Evolutionary conservation across 257 asterid species (phyloP).

Genomic region (Penstemon eatonii): DNA sequence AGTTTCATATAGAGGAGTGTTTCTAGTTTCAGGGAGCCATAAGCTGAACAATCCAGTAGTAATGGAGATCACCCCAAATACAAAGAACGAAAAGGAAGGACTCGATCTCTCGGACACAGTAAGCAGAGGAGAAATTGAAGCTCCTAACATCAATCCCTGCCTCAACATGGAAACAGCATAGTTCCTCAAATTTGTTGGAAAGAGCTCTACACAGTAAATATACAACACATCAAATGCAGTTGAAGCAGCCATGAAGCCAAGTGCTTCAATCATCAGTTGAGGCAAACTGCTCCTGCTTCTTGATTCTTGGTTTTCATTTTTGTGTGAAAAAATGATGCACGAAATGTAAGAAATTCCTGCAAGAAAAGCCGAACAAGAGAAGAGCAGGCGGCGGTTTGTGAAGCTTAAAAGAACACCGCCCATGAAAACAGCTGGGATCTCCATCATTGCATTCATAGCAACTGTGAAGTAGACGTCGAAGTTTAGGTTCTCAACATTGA

Average conservation of each 20-base stretch:
- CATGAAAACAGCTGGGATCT: constrained; percentile 58
- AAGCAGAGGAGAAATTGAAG: constrained; percentile 51
- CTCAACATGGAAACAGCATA: constrained; percentile 54
- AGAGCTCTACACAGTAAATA: constrained; percentile 53
- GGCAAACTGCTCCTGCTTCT: constrained; percentile 37
- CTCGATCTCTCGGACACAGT: constrained; percentile 48
- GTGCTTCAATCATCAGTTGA: constrained; percentile 43
- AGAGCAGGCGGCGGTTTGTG: constrained; percentile 44
- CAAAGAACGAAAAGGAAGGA: constrained; percentile 43
- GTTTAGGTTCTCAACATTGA: constrained; percentile 57
- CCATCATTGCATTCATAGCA: constrained; percentile 58
- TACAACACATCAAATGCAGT: constrained; percentile 54
- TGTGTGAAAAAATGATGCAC: constrained; percentile 39
- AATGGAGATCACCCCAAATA: constrained; percentile 43
- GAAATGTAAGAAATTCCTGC: constrained; percentile 42
- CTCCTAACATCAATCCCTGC: constrained; percentile 53
- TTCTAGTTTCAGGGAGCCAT: constrained; percentile 58
- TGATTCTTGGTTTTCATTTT: constrained; percentile 6
- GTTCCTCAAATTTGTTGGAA: constrained; percentile 52
- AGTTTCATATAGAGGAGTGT: constrained; percentile 48
- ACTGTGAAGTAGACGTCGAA: constrained; percentile 55
- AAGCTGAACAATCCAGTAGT: constrained; percentile 45
- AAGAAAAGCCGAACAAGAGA: constrained; percentile 41
- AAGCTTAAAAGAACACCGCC: constrained; percentile 49
- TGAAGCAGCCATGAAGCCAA: constrained; percentile 55